Base-by-base conservation (phyloP, 306 rosid species). In the Casuarina equisetifolia region DNA sequence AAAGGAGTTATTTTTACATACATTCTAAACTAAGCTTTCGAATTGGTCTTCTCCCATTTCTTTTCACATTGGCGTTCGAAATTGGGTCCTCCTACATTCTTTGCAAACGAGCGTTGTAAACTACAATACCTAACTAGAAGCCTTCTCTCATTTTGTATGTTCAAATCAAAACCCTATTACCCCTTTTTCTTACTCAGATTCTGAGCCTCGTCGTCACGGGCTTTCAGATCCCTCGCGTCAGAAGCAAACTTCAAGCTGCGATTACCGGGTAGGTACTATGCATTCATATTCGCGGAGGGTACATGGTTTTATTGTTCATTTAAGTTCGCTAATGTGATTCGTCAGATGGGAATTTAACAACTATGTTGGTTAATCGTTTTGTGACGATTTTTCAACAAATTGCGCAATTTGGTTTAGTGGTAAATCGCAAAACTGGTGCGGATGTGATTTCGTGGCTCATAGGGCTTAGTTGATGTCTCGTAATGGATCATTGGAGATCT, bases 161-260 rank as follows among this genome's bases (percentile, higher is more conserved):
- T 38, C 8, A 15, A 55, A 74, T 49, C 20, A 76, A 63, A 25
- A 69, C 70, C 69, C 17, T 54, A 52, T 48, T 63, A 15, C 62
- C 54, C 39, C 42, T 35, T 55, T 38, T 50, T 70, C 67, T 7
- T 44, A 7, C 36, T 66, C 48, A 58, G 59, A 53, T 48, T 69
- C 17, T 70, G 62, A 35, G 10, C 69, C 8, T 72, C 69, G 68
- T 67, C 75, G 40, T 84, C 83, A 15, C 79, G 70, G 84, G 76
- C 39, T 74, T 52, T 67, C 72, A 76, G 84, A 79, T 88, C 89
- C 76, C 46, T 54, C 16, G 13, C 69, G 45, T 66, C 82, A 38
- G 78, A 71, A 12, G 35, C 42, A 6, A 59, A 77, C 69, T 49
- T 32, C 49, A 8, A 67, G 74, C 32, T 81, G 78, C 73, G 64